phyloP scores from a whole-genome alignment of 1,284 basidiomycete genomes.

The Tremellales sp. region DNA sequence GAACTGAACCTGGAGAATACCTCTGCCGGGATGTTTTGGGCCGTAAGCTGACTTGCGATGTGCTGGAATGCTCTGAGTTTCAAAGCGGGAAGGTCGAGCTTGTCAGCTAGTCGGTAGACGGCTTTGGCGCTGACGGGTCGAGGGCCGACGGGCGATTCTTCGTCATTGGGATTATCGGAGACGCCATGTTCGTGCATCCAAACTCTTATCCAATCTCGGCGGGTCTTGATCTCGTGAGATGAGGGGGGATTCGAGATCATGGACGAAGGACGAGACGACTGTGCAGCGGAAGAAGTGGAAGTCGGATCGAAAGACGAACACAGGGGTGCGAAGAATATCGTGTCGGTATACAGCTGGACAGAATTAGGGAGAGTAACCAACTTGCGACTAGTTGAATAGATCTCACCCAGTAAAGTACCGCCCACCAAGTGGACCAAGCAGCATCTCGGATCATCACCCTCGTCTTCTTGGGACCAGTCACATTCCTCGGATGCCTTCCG shows the following conservation, averaged over 20 bases:
- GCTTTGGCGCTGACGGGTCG: constrained; percentile 83
- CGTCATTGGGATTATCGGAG: constrained; percentile 1
- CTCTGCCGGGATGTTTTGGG: constrained; percentile 78
- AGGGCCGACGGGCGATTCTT: constrained; percentile 50
- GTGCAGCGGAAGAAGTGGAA: constrained; percentile 10
- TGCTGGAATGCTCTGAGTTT: constrained; percentile 55
- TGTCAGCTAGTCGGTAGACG: constrained; percentile 82
- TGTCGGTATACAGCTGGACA: constrained; percentile 73
- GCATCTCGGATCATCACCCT: constrained; percentile 69
- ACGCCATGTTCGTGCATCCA: constrained; percentile 38
- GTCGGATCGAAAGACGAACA: constrained; percentile 55
- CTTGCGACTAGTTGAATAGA: background rate
- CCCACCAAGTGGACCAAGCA: constrained; percentile 75
- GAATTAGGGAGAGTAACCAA: too few relatives aligned
- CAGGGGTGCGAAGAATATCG: constrained; percentile 75
- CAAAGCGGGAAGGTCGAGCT: constrained; percentile 43
- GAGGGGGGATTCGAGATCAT: constrained; percentile 12
- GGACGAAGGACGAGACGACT: constrained; percentile 1
- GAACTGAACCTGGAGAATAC: constrained; percentile 80
- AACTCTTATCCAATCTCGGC: constrained; percentile 37
- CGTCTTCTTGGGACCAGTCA: constrained; percentile 52
- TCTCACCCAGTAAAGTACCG: constrained; percentile 74
- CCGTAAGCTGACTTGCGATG: constrained; percentile 67
- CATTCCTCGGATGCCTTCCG: background rate
- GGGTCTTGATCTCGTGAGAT: constrained; percentile 8